phyloP scores from a whole-genome alignment of 139 green algal genomes.

The Pleodorina starrii region DNA sequence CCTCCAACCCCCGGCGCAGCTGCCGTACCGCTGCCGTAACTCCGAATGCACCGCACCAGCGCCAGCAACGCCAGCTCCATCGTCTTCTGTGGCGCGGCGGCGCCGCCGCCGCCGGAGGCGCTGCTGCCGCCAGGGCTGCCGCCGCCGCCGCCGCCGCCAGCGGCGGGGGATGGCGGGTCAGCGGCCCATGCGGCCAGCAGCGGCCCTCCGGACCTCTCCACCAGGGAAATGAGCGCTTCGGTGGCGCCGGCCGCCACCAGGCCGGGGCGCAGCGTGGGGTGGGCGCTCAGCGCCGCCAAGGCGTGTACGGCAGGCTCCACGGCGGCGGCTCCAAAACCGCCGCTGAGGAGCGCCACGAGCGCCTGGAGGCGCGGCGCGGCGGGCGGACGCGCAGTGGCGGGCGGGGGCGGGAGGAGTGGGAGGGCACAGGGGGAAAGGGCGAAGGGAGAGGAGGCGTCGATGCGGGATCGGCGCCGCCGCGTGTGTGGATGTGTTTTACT shows the following conservation, averaged over 20 bases:
- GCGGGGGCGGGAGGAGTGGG: background rate
- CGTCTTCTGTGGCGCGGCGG: background rate
- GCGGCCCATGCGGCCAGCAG: background rate
- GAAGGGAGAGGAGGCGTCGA: no score
- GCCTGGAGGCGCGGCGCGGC: no score
- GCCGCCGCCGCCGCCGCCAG: background rate
- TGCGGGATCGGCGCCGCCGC: no score
- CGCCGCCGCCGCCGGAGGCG: background rate
- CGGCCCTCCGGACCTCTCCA: background rate
- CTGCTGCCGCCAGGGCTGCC: background rate
- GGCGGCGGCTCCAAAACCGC: background rate
- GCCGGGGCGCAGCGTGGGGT: constrained; percentile 23
- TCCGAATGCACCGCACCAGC: constrained; percentile 22
- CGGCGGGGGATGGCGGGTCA: background rate
- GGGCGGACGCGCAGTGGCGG: no score
- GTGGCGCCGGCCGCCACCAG: background rate
- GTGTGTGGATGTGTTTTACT: no score
- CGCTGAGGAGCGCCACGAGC: background rate
- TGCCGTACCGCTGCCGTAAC: background rate
- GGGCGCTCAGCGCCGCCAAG: background rate
- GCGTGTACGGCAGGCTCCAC: background rate
- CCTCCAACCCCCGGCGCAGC: background rate
- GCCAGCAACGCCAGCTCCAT: constrained; percentile 23
- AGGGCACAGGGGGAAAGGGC: background rate
- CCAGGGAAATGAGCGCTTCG: background rate